A percentile compares a stretch with the other conserved stretches of the same genome.
Conservation (phyloP, 176 grass and related monocot genomes). For the Coix lacrymajobi region DNA sequence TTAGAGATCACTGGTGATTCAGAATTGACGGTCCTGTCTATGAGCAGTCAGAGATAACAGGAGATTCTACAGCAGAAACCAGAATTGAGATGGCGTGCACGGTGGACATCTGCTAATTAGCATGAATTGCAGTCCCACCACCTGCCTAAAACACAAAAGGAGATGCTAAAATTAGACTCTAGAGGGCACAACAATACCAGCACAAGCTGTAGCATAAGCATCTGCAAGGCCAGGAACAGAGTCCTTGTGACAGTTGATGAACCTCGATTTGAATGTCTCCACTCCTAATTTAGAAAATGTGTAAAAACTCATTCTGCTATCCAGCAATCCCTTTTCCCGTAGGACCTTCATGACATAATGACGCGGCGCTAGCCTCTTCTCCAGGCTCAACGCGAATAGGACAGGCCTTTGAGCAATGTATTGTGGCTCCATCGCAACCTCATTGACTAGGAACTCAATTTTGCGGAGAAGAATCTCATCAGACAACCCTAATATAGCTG, state of each 20-base stretch:
- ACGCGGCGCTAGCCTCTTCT: neutral
- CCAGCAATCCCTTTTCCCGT: neutral
- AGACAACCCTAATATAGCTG: neutral
- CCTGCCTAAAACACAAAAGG: no score
- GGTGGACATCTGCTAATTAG: no score
- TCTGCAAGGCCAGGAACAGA: constrained; percentile 1
- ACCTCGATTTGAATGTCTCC: constrained; percentile 10
- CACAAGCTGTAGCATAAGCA: neutral
- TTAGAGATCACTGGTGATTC: neutral
- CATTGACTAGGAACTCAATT: neutral
- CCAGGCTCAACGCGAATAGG: neutral
- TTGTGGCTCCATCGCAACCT: neutral
- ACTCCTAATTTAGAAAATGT: neutral
- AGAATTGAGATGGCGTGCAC: no score
- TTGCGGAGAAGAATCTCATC: neutral
- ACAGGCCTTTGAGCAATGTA: neutral
- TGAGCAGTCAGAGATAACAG: no score
- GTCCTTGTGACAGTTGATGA: constrained; percentile 24
- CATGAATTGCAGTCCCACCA: no score
- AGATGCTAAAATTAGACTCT: no score
- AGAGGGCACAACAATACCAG: neutral
- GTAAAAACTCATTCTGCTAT: neutral
- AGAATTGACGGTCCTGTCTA: neutral
- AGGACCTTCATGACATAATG: neutral
- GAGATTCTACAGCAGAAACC: no score